These are phyloP conservation scores for Herpetomonas tarakana DNA, from an alignment of 208 protist genomes.

Conservation along the genomic window DNA sequence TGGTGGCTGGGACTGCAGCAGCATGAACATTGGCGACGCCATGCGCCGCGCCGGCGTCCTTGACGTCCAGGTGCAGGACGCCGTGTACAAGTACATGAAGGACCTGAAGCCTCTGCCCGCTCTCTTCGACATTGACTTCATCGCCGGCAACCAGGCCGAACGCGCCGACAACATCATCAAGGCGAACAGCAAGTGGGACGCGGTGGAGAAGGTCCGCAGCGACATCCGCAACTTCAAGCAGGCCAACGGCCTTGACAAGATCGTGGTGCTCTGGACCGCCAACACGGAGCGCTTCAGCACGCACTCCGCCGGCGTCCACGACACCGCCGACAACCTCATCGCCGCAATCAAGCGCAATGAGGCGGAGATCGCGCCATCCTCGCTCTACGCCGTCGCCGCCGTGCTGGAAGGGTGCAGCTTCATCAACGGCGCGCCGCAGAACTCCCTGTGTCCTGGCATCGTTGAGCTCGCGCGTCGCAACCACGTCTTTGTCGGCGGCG, in stretches of 20 bases:
- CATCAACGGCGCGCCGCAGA: slow-evolving; percentile 99
- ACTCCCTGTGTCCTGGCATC: slow-evolving; percentile 97
- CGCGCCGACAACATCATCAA: slow-evolving; percentile 96
- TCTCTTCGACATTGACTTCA: slow-evolving; percentile 97
- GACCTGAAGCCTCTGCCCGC: slow-evolving; percentile 93
- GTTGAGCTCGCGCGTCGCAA: slow-evolving; percentile 91
- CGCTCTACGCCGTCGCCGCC: slow-evolving; percentile 95
- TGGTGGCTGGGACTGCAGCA: slow-evolving; percentile 98
- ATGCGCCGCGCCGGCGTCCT: slow-evolving; percentile 96
- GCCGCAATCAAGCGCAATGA: slow-evolving; percentile 85
- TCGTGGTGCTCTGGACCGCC: slow-evolving; percentile 98
- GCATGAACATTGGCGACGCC: slow-evolving; percentile 91
- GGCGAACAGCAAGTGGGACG: slow-evolving; percentile 87
- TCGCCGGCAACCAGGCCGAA: slow-evolving; percentile 97
- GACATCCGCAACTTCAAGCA: slow-evolving; percentile 95
- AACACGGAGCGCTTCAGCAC: slow-evolving; percentile 98
- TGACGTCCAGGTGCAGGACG: slow-evolving; percentile 92
- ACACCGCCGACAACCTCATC: slow-evolving; percentile 96
- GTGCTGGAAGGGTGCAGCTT: slow-evolving; percentile 97
- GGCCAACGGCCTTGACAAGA: slow-evolving; percentile 92
- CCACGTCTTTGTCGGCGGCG: slow-evolving; percentile 94
- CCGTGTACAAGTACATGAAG: slow-evolving; percentile 83
- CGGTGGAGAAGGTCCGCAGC: slow-evolving; percentile 92
- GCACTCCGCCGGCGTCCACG: slow-evolving; percentile 92
- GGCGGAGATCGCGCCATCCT: slow-evolving; percentile 94